These are phyloP conservation scores for Oryza coarctata DNA, from an alignment of 176 grass and related monocot genomes.

Conservation along the genomic window DNA sequence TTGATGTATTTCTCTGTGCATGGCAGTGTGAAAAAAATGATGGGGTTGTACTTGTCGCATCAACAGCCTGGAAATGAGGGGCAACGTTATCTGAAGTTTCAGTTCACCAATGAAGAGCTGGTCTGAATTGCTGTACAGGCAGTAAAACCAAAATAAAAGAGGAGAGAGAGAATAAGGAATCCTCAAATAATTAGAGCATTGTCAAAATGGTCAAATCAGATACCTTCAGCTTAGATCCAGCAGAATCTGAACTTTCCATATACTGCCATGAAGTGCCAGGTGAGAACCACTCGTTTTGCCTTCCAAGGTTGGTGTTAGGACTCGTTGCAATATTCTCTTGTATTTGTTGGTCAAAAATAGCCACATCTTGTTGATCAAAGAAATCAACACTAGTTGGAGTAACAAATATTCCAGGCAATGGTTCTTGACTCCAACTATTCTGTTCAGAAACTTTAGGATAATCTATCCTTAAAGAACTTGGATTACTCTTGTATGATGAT, in stretches of 20 bases:
- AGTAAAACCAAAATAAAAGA: constrained; percentile 20
- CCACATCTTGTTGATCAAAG: constrained; percentile 18
- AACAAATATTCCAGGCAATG: constrained; percentile 33
- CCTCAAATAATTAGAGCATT: not conserved
- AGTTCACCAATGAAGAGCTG: constrained; percentile 1
- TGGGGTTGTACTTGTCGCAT: constrained; percentile 21
- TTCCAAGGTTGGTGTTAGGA: constrained; percentile 15
- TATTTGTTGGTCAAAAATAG: constrained; percentile 27
- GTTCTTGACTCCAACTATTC: constrained; percentile 35
- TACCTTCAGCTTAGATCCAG: constrained; percentile 45
- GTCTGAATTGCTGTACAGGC: not conserved
- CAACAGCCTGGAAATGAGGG: constrained; percentile 42
- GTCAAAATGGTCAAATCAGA: not conserved
- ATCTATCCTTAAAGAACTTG: constrained; percentile 14
- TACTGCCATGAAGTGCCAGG: constrained; percentile 26
- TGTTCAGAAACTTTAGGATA: constrained; percentile 39
- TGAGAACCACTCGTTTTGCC: constrained; percentile 32
- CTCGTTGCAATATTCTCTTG: constrained; percentile 21
- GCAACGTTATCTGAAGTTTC: not conserved
- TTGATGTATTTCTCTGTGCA: constrained; percentile 24
- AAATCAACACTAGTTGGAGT: constrained; percentile 30
- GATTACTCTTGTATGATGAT: constrained; percentile 23
- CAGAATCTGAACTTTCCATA: constrained; percentile 30
- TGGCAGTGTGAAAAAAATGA: constrained; percentile 24
- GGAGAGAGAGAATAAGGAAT: not conserved